Base-by-base conservation (phyloP, 2,329 filamentous ascomycete species). In the Aulographum hederae region DNA sequence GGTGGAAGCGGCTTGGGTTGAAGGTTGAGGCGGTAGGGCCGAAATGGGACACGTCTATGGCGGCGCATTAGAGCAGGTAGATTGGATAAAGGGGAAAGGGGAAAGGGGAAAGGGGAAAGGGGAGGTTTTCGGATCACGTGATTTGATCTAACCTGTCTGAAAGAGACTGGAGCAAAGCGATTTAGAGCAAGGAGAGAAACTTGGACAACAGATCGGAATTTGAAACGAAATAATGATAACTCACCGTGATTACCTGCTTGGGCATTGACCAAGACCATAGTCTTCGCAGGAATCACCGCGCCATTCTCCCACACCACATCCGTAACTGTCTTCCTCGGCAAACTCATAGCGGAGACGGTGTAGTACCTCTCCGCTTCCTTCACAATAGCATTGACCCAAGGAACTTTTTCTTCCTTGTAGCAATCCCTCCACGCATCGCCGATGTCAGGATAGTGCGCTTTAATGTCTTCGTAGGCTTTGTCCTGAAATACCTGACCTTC, bases 221-320 rank as follows among this genome's bases (percentile, higher is more conserved):
- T 31, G 27, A 15, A 25, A 18, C 12, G 10, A 12, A 16, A 3
- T n/a, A n/a, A n/a, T n/a, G 12, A 15, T 11, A 19, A 37, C 50
- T 37, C 44, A 61, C 57, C 59, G 33, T 67, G 64, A 38, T 67
- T 67, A 0, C 55, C 63, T 15, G 64, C 65, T 40, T 67, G 63
- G 1, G 63, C 61, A 39, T 68, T 67, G 40, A 67, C 62, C 32
- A 67, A 46, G 2, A 67, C 54, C 61, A 67, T 67, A 0, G 62
- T 67, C 34, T 61, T 60, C 2, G 57, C 48, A 0, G 63, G 63
- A 27, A 67, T 67, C 5, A 53, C 51, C 1, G 61, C 60, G 0
- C 62, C 60, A n/a, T n/a, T n/a, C 18, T 65, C 56, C 61, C 62
- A 66, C 19, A 58, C 46, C 6, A 68, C 54, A 27, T 65, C 60